Evolutionary conservation across 805 yeast species (phyloP).

Genomic region (Candida xiaguanensis): DNA sequence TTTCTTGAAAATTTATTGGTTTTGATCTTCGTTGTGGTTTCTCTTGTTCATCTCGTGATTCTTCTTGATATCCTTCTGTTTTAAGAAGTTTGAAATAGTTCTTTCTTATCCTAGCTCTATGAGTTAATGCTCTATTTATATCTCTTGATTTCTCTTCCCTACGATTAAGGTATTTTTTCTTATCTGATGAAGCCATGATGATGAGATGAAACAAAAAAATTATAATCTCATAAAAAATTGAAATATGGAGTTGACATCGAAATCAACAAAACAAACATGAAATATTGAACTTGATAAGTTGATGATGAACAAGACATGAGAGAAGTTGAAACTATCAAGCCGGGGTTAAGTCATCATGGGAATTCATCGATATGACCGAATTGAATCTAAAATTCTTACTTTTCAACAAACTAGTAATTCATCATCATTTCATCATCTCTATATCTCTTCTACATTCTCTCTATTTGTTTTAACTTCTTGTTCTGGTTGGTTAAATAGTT

Average conservation of each 20-base stretch:
- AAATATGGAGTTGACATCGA: neutral
- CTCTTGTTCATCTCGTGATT: constrained; percentile 7
- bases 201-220: constrained; percentile 2
- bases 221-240: neutral
- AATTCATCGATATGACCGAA: too few species aligned
- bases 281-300: too few species aligned
- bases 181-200: constrained; percentile 7
- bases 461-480: too few species aligned
- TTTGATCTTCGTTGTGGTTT: constrained; percentile 21
- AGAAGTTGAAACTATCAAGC: too few species aligned
- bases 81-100: constrained; percentile 76
- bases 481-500: too few species aligned
- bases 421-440: too few species aligned
- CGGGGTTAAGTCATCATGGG: too few species aligned
- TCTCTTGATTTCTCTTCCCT: constrained; percentile 50
- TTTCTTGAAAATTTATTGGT: constrained; percentile 41
- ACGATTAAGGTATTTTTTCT: constrained; percentile 12
- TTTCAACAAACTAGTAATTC: too few species aligned
- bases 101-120: constrained; percentile 77
- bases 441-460: too few species aligned
- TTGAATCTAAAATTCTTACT: too few species aligned
- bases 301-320: too few species aligned
- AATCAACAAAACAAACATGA: neutral
- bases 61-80: constrained; percentile 50
- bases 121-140: constrained; percentile 71